Percentiles rank a stretch among this genome's conserved stretches.
phyloP scores from a whole-genome alignment of 768 basidiomycete genomes.

The Leccinum olivaceopallidum region DNA sequence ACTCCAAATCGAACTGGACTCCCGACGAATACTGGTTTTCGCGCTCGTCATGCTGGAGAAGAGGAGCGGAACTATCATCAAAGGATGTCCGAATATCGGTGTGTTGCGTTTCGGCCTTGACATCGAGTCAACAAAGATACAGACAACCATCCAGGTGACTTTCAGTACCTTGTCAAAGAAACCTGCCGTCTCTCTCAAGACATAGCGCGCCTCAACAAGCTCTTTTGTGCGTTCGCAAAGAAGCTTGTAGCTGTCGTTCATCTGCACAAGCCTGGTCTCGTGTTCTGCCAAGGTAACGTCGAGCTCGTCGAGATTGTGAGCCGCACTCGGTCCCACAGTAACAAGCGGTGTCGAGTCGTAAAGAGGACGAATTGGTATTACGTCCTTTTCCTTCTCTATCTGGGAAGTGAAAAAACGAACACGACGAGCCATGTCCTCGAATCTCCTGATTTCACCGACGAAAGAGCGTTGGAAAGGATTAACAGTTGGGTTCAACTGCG shows the following conservation, averaged over 20 bases:
- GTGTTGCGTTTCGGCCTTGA: conserved; percentile 75
- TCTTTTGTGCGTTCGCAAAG: conserved; percentile 85
- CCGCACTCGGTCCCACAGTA: conserved; percentile 88
- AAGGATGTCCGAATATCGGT: conserved; percentile 84
- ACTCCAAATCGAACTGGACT: conserved; percentile 89
- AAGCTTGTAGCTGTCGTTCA: conserved; percentile 93
- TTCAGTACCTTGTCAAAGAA: conserved; percentile 81
- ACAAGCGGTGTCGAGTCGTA: conserved; percentile 85
- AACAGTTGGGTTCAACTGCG: conserved; percentile 87
- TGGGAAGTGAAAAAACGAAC: conserved; percentile 88
- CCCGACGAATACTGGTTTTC: conserved; percentile 58
- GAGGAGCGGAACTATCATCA: conserved; percentile 87
- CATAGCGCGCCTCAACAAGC: conserved; percentile 90
- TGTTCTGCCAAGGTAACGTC: conserved; percentile 86
- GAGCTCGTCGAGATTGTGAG: conserved; percentile 92
- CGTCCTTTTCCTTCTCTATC: conserved; percentile 83
- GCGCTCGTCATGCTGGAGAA: conserved; percentile 89
- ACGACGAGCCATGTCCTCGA: conserved; percentile 95
- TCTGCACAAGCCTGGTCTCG: conserved; percentile 78
- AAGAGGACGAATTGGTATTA: conserved; percentile 79
- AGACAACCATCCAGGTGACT: conserved; percentile 20
- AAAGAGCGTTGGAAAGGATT: conserved; percentile 99
- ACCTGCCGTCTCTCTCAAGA: conserved; percentile 91
- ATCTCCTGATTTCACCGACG: conserved; percentile 90
- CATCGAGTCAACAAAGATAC: conserved; percentile 10